Conservation (phyloP, 805 yeast genomes). For the Yarrowia sp. region DNA sequence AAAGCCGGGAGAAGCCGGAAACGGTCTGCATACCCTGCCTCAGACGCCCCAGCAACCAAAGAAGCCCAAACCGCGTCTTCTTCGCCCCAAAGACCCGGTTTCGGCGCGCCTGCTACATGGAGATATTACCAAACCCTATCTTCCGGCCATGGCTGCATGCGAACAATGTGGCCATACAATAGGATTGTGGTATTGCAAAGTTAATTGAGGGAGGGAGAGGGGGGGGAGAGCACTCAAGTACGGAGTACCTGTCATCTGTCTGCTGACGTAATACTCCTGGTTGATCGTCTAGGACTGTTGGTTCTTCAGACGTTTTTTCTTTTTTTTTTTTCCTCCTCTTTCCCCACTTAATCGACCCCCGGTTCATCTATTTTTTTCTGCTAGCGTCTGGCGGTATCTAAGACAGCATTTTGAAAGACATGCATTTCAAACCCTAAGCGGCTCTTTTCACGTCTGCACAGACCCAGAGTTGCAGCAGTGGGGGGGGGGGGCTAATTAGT, state of each 20-base stretch:
- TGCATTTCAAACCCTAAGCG: constrained; percentile 27
- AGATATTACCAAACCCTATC: constrained; percentile 31
- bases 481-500: too few species aligned
- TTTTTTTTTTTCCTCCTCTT: too few species aligned
- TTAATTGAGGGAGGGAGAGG: not conserved
- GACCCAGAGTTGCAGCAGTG: too few species aligned
- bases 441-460: not conserved
- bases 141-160: constrained; percentile 26
- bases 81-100: not conserved
- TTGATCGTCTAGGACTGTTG: too few species aligned
- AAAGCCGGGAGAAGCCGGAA: not conserved
- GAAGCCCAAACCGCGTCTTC: too few species aligned
- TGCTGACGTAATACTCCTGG: too few species aligned
- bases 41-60: too few species aligned
- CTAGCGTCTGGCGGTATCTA: not conserved
- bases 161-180: constrained; percentile 24
- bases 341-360: too few species aligned
- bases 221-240: too few species aligned
- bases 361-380: too few species aligned
- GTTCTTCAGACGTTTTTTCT: too few species aligned
- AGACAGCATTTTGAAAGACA: constrained; percentile 29
- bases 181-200: constrained; percentile 15
- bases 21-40: not conserved
- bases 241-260: too few species aligned
- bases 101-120: constrained; percentile 20